Conservation (phyloP, 169 alveolate species). For the Plasmodium malariae region DNA sequence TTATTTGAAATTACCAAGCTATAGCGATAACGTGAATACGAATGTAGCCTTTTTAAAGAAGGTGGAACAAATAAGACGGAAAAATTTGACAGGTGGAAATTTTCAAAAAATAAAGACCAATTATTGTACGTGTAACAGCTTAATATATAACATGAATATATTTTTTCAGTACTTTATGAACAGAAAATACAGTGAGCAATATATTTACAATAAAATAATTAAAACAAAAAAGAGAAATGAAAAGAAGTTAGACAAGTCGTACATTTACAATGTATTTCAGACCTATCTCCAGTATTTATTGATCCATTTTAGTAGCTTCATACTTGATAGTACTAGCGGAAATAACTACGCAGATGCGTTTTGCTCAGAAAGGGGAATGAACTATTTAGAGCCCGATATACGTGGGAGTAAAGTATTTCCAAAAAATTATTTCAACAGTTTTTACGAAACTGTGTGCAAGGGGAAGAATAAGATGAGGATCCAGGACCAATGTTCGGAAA, state of each 20-base stretch:
- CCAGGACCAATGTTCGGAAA: too few relatives aligned
- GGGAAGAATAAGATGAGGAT: too few relatives aligned
- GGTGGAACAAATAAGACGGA: background rate
- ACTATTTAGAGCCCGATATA: too few relatives aligned
- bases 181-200: background rate
- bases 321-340: background rate
- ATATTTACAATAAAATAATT: slow-evolving; percentile 22
- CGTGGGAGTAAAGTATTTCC: too few relatives aligned
- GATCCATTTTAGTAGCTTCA: background rate
- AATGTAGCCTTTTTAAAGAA: background rate
- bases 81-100: background rate
- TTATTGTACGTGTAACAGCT: background rate
- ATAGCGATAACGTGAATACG: slow-evolving; percentile 27
- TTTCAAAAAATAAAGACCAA: background rate
- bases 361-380: too few relatives aligned
- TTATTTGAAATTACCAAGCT: background rate
- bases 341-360: too few relatives aligned
- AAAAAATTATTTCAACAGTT: too few relatives aligned
- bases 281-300: slow-evolving; percentile 24
- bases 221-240: slow-evolving; percentile 9
- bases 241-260: slow-evolving; percentile 21
- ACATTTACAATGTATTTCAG: slow-evolving; percentile 9
- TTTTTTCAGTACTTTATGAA: slow-evolving; percentile 44
- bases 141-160: slow-evolving; percentile 19
- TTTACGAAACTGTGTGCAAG: too few relatives aligned